These are phyloP conservation scores for Bipolaris gigantea DNA, from an alignment of 2,329 filamentous ascomycete species.

Conservation along the genomic window DNA sequence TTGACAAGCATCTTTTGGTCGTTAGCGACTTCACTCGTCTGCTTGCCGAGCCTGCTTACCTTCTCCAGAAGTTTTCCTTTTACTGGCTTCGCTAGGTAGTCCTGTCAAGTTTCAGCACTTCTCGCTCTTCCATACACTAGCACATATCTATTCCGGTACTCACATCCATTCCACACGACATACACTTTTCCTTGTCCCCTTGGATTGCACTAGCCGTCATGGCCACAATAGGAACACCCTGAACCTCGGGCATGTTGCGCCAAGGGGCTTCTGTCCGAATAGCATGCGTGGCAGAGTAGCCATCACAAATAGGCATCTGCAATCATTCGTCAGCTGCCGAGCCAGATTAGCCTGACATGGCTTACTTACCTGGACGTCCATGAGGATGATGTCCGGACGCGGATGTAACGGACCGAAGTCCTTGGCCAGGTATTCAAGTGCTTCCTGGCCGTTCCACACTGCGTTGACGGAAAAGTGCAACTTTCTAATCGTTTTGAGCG, in stretches of 20 bases:
- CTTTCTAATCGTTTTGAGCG: slow-evolving; percentile 72
- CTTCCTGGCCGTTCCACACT: slow-evolving; percentile 78
- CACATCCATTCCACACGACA: slow-evolving; percentile 69
- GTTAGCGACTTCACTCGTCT: slow-evolving; percentile 19
- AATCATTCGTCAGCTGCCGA: not conserved
- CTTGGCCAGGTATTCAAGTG: slow-evolving; percentile 68
- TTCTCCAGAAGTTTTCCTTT: slow-evolving; percentile 68
- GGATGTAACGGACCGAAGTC: slow-evolving; percentile 55
- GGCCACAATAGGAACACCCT: slow-evolving; percentile 73
- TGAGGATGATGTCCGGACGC: slow-evolving; percentile 74
- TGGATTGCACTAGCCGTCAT: slow-evolving; percentile 81
- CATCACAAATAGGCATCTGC: slow-evolving; percentile 63
- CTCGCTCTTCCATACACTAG: slow-evolving; percentile 11
- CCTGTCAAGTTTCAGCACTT: slow-evolving; percentile 30
- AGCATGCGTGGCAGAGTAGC: slow-evolving; percentile 74
- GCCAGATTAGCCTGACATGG: not conserved
- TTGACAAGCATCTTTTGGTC: slow-evolving; percentile 60
- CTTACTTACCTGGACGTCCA: slow-evolving; percentile 73
- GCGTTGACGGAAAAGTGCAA: slow-evolving; percentile 71
- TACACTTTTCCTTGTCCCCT: slow-evolving; percentile 74
- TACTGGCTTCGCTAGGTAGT: slow-evolving; percentile 57
- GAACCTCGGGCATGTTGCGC: slow-evolving; percentile 56
- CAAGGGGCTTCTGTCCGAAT: slow-evolving; percentile 70
- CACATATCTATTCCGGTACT: slow-evolving; percentile 16
- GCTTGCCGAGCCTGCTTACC: slow-evolving; percentile 29